Percentiles rank a stretch among this genome's conserved stretches.
phyloP scores from a whole-genome alignment of 306 rosid genomes.

The Arachis stenosperma region DNA sequence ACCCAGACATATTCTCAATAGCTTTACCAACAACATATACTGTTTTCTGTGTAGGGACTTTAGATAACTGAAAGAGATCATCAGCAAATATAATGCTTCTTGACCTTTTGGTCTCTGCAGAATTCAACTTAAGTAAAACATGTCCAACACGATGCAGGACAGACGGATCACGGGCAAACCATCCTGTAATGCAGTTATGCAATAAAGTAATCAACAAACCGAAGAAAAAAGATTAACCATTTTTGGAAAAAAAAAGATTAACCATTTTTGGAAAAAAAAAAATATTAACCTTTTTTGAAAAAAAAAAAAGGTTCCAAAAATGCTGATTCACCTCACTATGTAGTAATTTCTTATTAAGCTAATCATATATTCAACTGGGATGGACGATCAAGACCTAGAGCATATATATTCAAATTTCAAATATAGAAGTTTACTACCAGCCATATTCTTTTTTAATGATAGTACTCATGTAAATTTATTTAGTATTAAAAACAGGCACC shows the following conservation, averaged over 20 bases:
- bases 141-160: constrained; percentile 66
- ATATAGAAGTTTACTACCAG: constrained; percentile 18
- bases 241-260: background rate
- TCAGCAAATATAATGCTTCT: constrained; percentile 60
- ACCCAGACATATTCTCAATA: constrained; percentile 57
- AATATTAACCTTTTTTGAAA: background rate
- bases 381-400: background rate
- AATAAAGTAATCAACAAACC: constrained; percentile 22
- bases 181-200: constrained; percentile 46
- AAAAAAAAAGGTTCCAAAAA: background rate
- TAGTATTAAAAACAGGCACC: constrained; percentile 6
- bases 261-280: too few relatives aligned
- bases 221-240: background rate
- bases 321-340: background rate
- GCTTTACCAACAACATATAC: constrained; percentile 49
- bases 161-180: constrained; percentile 64
- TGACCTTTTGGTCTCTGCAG: constrained; percentile 54
- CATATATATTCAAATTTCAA: constrained; percentile 20
- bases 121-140: constrained; percentile 54
- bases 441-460: constrained; percentile 1
- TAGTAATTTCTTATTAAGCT: constrained; percentile 9
- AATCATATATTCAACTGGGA: constrained; percentile 14
- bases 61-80: constrained; percentile 69
- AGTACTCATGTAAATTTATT: constrained; percentile 6
- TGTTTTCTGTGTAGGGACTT: constrained; percentile 55